Percentiles rank a stretch among this genome's conserved stretches.
Evolutionary conservation across 345 rosid species (phyloP).

Genomic region (Melaleuca alternifolia): DNA sequence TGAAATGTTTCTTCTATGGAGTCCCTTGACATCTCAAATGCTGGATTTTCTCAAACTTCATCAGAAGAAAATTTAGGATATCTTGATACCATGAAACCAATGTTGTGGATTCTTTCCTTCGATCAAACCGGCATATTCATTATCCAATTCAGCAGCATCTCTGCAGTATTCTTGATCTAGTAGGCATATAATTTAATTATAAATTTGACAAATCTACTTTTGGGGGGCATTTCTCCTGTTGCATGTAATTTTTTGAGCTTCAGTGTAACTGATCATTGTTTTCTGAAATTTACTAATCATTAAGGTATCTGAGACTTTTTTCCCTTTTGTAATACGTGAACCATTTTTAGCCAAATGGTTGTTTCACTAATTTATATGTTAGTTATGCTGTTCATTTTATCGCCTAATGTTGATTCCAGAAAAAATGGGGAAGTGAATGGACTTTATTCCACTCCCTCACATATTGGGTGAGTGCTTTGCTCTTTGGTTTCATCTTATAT

Average conservation of each 20-base stretch:
- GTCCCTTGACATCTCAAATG: background rate
- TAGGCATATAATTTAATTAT: background rate
- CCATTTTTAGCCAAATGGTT: background rate
- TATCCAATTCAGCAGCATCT: background rate
- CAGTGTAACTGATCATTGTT: background rate
- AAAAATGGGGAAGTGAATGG: conserved; percentile 28
- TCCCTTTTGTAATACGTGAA: background rate
- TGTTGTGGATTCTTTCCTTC: background rate
- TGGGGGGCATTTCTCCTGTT: background rate
- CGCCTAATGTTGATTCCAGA: conserved; percentile 8
- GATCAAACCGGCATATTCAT: background rate
- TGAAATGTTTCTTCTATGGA: background rate
- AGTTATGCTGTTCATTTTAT: background rate
- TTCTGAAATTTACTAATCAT: background rate
- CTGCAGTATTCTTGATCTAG: background rate
- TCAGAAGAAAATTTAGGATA: background rate
- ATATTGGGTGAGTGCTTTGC: conserved; percentile 18
- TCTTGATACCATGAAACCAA: background rate
- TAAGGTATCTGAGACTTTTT: background rate
- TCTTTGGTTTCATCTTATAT: background rate
- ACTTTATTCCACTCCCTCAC: conserved; percentile 7
- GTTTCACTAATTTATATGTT: background rate
- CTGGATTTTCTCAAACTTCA: background rate
- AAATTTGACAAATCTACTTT: background rate
- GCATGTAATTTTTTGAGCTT: background rate